Conservation (phyloP, 2,329 filamentous ascomycete genomes). For the Penicillium sp. region DNA sequence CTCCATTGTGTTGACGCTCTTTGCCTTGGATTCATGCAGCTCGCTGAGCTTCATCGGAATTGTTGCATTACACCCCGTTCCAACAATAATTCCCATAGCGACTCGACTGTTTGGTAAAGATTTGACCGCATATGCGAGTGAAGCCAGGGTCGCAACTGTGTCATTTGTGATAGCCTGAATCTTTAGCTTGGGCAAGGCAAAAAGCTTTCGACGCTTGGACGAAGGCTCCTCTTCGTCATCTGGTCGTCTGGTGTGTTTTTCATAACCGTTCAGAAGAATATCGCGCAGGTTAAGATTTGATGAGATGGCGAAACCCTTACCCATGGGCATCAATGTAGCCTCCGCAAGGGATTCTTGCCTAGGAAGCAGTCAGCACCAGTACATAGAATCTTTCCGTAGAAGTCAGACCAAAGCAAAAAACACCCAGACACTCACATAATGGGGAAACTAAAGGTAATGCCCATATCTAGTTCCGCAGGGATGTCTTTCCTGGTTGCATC, state of each 20-base stretch:
- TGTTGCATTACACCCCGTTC: conserved; percentile 79
- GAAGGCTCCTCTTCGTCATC: conserved; percentile 43
- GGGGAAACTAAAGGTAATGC: conserved; percentile 53
- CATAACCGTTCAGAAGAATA: conserved; percentile 56
- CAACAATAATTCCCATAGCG: conserved; percentile 78
- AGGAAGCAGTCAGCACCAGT: conserved; percentile 13
- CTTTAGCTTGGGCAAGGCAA: conserved; percentile 63
- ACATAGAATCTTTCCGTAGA: background rate
- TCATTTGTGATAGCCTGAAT: conserved; percentile 81
- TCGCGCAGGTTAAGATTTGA: conserved; percentile 57
- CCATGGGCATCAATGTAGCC: conserved; percentile 59
- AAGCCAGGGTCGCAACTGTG: conserved; percentile 75
- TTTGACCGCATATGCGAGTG: conserved; percentile 71
- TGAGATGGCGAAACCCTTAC: conserved; percentile 59
- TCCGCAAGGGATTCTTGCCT: conserved; percentile 56
- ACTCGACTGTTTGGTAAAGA: conserved; percentile 63
- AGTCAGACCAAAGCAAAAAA: too few species aligned
- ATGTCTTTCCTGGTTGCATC: conserved; percentile 40
- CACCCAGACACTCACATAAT: conserved; percentile 44
- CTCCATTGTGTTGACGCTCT: conserved; percentile 48
- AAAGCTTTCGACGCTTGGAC: conserved; percentile 47
- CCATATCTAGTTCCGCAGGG: conserved; percentile 50
- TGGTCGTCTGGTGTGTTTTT: conserved; percentile 49
- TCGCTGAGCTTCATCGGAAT: conserved; percentile 67
- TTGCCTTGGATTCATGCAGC: conserved; percentile 65